Base-by-base conservation (phyloP, 495 filamentous ascomycete species). In the Xylaria scruposa region DNA sequence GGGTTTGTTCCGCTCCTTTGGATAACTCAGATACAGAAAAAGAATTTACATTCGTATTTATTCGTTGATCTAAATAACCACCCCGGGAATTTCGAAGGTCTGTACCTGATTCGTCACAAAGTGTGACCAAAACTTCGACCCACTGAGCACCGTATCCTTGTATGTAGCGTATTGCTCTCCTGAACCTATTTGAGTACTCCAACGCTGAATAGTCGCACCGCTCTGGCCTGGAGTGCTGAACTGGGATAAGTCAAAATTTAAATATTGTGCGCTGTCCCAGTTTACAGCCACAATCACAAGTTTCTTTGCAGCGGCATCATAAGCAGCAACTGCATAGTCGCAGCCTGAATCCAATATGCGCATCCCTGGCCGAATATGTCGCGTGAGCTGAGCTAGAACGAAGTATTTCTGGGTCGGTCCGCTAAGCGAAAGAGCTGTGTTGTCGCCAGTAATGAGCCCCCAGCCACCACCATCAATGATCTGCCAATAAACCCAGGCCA, bases 401-500 rank as follows among this genome's bases (percentile, higher is more conserved):
- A 75, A 83, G 60, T 79, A 83, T 70, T 83, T 83, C 8, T 81
- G 79, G 59, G 73, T 81, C 19, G 69, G 74, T 9, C 38, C 31
- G 3, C 71, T 72, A 3, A 82, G 46, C 26, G 79, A 73, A 60
- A 59, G 70, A n/a, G 62, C 72, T 0, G 75, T 77, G 17, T 81
- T 78, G 56, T 83, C 78, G 0, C 75, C 81, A 0, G 76, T 77
- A 62, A 83, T 71, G 33, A 83, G 21, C 0, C 81, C 81, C 81
- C 81, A 83, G 0, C 81, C 81, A 24, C 71, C 67, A 15, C 78
- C 77, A 59, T 83, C 81, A 8, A 83, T 42, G 15, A 75, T 79
- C 64, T 83, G 81, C 81, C 81, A 83, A 67, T 82, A 83, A 13
- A 83, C 81, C 81, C 81, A 83, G 9, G 78, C 81, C 6, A 79